A percentile compares a stretch with the other conserved stretches of the same genome.
phyloP scores from a whole-genome alignment of 2,329 filamentous ascomycete species.

The Colletotrichum destructivum region DNA sequence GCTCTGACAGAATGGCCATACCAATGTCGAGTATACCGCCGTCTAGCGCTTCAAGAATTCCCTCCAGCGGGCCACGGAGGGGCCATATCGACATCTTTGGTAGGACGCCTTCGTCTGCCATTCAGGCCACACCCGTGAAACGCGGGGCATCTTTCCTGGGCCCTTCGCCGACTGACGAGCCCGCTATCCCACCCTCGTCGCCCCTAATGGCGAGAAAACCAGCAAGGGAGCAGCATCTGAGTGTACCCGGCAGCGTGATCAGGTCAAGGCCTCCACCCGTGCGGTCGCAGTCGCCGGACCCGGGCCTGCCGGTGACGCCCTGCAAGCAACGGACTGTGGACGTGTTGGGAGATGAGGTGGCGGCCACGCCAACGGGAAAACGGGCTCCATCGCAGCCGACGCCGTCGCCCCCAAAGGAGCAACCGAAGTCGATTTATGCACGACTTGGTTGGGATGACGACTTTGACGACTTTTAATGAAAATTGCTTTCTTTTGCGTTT shows the following conservation, averaged over 20 bases:
- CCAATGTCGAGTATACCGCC: conserved; percentile 50
- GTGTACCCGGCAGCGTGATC: conserved; percentile 48
- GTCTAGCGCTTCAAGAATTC: conserved; percentile 57
- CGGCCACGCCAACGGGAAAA: conserved; percentile 30
- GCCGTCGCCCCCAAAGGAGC: conserved; percentile 41
- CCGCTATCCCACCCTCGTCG: conserved; percentile 55
- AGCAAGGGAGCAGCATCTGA: conserved; percentile 22
- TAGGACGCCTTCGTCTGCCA: conserved; percentile 38
- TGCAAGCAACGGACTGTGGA: conserved; percentile 49
- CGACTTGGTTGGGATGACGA: conserved; percentile 73
- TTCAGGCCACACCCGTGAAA: conserved; percentile 42
- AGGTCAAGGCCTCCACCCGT: conserved; percentile 42
- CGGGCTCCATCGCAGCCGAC: conserved; percentile 1
- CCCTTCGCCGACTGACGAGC: conserved; percentile 43
- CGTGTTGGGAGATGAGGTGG: conserved; percentile 41
- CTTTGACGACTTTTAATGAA: conserved; percentile 61
- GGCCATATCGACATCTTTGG: conserved; percentile 51
- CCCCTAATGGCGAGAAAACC: conserved; percentile 50
- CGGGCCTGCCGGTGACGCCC: conserved; percentile 56
- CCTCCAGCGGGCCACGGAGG: conserved; percentile 58
- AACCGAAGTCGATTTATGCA: conserved; percentile 65
- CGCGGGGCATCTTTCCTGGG: conserved; percentile 4
- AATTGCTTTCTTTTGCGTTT: conserved; percentile 7
- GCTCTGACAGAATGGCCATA: conserved; percentile 20
- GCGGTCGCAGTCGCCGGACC: conserved; percentile 32